Evolutionary conservation across 2,329 filamentous ascomycete genomes (phyloP).

Genomic region (Pseudovirgaria hyperparasitica): DNA sequence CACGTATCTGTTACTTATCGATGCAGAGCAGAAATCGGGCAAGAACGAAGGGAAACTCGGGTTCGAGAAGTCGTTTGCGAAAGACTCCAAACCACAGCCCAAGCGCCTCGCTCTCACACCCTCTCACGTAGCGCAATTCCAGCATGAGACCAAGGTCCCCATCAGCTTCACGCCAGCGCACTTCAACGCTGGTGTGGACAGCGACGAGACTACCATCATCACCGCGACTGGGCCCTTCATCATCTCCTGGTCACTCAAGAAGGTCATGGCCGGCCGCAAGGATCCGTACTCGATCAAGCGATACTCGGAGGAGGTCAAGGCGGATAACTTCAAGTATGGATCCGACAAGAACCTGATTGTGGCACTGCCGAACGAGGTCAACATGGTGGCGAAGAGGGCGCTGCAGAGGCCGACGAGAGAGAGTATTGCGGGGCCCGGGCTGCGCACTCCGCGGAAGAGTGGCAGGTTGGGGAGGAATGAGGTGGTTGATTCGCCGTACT

Average conservation of each 20-base stretch:
- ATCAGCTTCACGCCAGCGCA: conserved; percentile 82
- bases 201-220: conserved; percentile 84
- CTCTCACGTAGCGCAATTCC: conserved; percentile 90
- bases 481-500: conserved; percentile 65
- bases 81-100: conserved; percentile 86
- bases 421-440: conserved; percentile 57
- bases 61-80: conserved; percentile 85
- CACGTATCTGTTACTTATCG: conserved; percentile 89
- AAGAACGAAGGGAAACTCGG: conserved; percentile 98
- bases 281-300: conserved; percentile 94
- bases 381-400: conserved; percentile 83
- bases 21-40: conserved; percentile 77
- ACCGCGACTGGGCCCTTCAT: conserved; percentile 95
- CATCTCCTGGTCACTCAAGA: conserved; percentile 90
- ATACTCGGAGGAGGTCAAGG: conserved; percentile 89
- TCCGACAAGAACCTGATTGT: conserved; percentile 98
- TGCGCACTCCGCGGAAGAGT: conserved; percentile 30
- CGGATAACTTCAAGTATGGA: conserved; percentile 96
- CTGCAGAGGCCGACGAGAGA: conserved; percentile 83
- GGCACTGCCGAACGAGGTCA: conserved; percentile 90
- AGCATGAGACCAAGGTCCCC: conserved; percentile 82
- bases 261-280: conserved; percentile 67
- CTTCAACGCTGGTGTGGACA: conserved; percentile 80
- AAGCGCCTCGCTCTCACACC: conserved; percentile 80
- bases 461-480: conserved; percentile 71